Base-by-base conservation (phyloP, 78 protist species). In the Dictyostelium citrinum region DNA sequence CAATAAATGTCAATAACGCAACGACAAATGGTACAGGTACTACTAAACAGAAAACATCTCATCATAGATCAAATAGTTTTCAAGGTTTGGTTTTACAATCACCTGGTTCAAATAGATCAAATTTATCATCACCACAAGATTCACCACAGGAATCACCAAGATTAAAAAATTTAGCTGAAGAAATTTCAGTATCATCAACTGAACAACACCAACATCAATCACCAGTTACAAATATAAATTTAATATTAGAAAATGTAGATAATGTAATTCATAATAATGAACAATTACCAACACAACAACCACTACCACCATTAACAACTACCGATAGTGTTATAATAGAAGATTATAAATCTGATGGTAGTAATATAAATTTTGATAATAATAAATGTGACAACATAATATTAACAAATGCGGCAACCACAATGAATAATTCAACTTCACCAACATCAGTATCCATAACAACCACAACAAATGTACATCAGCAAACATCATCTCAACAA, bases 121-220 rank as follows among this genome's bases (percentile, higher is more conserved):
- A 27, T 29, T 81, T 46, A 75, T 27, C 82, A 2, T 46, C 91
- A 51, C 91, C 91, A 3, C 39, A 27, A 22, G 91, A 84, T 37
- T 75, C 91, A 29, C 91, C 91, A 6, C 61, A 33, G 11, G 67
- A 84, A 41, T 84, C 91, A 5, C 91, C 91, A 1, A 71, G 91
- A 82, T 6, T 7, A 35, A 33, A 82, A 64, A 35, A 67, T 78
- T 46, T 46, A 46, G 29, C 64, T 55, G 64, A 31, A 6, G 80
- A 29, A 22, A 29, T 37, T 39, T 33, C 24, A 16, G 46, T 39
- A 51, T 7, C 43, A 45, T 68, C 35, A 3, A 10, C 39, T 1
- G 33, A 29, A 27, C 17, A 64, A 64, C 35, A 11, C 22, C 17
- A 27, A 72, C 27, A 31, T n/a, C 71, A 39, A 55, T 24, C 29